These are phyloP conservation scores for Macroventuria anomochaeta DNA, from an alignment of 2,329 filamentous ascomycete genomes.

Conservation along the genomic window DNA sequence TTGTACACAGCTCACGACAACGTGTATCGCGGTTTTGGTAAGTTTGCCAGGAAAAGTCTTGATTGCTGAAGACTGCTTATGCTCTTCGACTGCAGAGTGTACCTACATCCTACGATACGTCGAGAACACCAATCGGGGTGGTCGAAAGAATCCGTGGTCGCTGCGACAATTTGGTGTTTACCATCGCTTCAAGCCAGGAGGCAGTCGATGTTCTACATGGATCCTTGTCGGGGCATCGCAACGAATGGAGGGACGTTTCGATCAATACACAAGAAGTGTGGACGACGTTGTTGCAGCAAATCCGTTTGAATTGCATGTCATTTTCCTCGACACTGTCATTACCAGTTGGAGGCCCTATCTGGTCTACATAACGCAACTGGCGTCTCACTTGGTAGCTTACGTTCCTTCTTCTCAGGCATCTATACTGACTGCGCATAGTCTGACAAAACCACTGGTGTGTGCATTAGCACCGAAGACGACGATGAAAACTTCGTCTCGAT, in stretches of 20 bases:
- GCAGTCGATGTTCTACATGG: background rate
- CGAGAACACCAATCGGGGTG: constrained; percentile 1
- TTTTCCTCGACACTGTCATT: constrained; percentile 29
- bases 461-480: background rate
- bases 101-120: constrained; percentile 6
- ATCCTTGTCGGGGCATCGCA: constrained; percentile 3
- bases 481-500: constrained; percentile 20
- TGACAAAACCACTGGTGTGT: background rate
- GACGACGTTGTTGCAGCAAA: constrained; percentile 8
- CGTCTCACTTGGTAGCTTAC: background rate
- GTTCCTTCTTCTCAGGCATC: too few species aligned
- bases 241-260: background rate
- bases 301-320: constrained; percentile 35
- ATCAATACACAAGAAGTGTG: constrained; percentile 1
- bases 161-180: constrained; percentile 26
- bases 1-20: background rate
- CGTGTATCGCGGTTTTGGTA: constrained; percentile 1
- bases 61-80: background rate
- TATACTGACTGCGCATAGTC: background rate
- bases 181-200: constrained; percentile 18
- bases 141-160: constrained; percentile 20
- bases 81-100: background rate
- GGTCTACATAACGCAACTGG: constrained; percentile 14
- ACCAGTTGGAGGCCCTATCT: constrained; percentile 29
- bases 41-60: background rate